Conservation (phyloP, 768 basidiomycete genomes). For the Mycena epipterygia region DNA sequence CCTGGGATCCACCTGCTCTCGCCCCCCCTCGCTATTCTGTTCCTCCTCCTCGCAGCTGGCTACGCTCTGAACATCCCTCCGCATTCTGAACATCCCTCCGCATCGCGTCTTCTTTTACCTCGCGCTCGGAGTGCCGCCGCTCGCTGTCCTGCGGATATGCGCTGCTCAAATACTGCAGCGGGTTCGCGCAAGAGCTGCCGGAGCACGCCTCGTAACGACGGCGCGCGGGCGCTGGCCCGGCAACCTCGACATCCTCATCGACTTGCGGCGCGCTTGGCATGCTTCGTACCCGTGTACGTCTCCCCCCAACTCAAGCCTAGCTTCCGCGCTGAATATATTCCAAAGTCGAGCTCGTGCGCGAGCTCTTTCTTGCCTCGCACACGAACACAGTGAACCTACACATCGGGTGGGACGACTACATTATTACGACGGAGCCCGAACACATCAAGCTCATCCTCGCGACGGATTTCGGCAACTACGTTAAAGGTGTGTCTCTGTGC, state of each 20-base stretch:
- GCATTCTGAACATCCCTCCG: not conserved
- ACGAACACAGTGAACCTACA: conserved; percentile 3
- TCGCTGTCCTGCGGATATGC: not conserved
- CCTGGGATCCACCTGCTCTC: conserved; percentile 7
- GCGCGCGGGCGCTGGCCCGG: conserved; percentile 10
- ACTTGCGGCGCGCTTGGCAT: conserved; percentile 12
- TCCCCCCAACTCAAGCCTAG: not conserved
- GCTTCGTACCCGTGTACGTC: conserved; percentile 15
- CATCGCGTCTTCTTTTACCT: not conserved
- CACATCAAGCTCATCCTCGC: conserved; percentile 63
- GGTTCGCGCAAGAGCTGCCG: not conserved
- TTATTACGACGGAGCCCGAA: conserved; percentile 60
- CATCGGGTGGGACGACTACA: conserved; percentile 41
- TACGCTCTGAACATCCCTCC: not conserved
- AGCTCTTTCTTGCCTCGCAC: not conserved
- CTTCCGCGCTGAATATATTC: too few relatives aligned
- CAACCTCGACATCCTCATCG: conserved; percentile 10
- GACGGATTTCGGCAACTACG: conserved; percentile 61
- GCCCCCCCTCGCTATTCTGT: not conserved
- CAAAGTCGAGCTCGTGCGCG: conserved; percentile 9
- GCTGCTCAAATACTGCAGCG: not conserved
- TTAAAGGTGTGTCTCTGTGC: conserved; percentile 50
- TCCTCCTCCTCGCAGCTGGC: not conserved
- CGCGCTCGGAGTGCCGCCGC: not conserved
- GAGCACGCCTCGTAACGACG: conserved; percentile 11